These are phyloP conservation scores for Thuja plicata DNA, from an alignment of 83 land plant species.

Conservation along the genomic window DNA sequence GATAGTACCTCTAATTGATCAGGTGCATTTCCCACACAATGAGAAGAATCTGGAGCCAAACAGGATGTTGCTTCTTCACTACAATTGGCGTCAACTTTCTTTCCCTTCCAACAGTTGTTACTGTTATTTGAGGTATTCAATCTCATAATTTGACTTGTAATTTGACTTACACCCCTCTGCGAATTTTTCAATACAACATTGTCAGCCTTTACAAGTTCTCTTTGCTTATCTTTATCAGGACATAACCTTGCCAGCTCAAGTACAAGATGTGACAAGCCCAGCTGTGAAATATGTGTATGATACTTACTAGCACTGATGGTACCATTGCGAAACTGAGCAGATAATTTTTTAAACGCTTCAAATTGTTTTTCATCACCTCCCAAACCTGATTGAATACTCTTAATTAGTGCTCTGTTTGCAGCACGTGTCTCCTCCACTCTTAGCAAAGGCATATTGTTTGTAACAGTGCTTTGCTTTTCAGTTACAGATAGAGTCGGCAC, in stretches of 20 bases:
- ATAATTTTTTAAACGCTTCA: constrained; percentile 69
- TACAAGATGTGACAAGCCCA: constrained; percentile 74
- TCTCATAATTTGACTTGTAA: not conserved
- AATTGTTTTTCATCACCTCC: constrained; percentile 72
- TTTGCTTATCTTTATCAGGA: constrained; percentile 83
- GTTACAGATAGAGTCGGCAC: constrained; percentile 20
- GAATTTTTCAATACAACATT: not conserved
- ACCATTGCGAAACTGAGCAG: constrained; percentile 72
- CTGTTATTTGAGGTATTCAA: not conserved
- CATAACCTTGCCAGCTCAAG: constrained; percentile 88
- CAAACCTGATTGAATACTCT: constrained; percentile 67
- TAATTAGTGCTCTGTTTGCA: constrained; percentile 84
- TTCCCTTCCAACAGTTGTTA: not conserved
- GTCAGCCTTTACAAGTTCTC: constrained; percentile 63
- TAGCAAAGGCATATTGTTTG: constrained; percentile 15
- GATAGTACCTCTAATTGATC: constrained; percentile 67
- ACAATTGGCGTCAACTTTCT: not conserved
- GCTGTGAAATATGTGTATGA: constrained; percentile 54
- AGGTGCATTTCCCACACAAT: constrained; percentile 5
- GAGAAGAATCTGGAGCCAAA: not conserved
- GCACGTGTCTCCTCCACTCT: constrained; percentile 61
- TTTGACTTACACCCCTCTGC: not conserved
- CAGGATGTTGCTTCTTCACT: not conserved
- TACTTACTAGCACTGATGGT: constrained; percentile 53
- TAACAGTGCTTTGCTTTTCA: constrained; percentile 2